These are phyloP conservation scores for Xylariaceae sp. DNA, from an alignment of 2,329 filamentous ascomycete genomes.

Conservation along the genomic window DNA sequence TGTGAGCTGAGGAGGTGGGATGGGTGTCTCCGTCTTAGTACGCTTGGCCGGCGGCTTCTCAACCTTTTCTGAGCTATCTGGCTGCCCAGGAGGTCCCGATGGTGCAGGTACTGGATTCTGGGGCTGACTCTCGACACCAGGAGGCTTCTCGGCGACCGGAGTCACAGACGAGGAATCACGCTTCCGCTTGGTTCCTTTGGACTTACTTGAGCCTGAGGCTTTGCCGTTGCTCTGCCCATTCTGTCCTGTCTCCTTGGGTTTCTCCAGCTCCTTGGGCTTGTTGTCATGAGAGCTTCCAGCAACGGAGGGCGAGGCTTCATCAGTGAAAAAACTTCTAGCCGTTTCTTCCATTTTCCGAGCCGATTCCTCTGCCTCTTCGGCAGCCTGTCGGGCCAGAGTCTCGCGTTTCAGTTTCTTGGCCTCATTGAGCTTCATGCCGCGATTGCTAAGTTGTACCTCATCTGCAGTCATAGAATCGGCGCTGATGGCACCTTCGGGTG, in stretches of 20 bases:
- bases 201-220: constrained; percentile 21
- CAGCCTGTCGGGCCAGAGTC: constrained; percentile 58
- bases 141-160: constrained; percentile 30
- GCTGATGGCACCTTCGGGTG: constrained; percentile 60
- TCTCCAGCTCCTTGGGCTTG: constrained; percentile 21
- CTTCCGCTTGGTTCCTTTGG: constrained; percentile 44
- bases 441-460: constrained; percentile 64
- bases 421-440: constrained; percentile 76
- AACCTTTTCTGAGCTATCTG: constrained; percentile 11
- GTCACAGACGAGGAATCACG: constrained; percentile 38
- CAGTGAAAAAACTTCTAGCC: constrained; percentile 43
- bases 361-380: constrained; percentile 60
- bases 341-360: constrained; percentile 51
- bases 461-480: constrained; percentile 55
- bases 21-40: constrained; percentile 56
- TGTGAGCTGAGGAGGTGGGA: constrained; percentile 44
- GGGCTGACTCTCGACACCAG: constrained; percentile 21
- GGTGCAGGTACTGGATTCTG: constrained; percentile 16
- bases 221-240: constrained; percentile 24
- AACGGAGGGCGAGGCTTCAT: constrained; percentile 34
- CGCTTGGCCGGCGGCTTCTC: constrained; percentile 46
- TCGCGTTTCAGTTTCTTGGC: constrained; percentile 73
- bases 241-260: constrained; percentile 28
- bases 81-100: background rate
- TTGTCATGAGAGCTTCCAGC: constrained; percentile 19